Conservation (phyloP, 225 moss, liverwort and hornwort species). For the Climacium dendroides region DNA sequence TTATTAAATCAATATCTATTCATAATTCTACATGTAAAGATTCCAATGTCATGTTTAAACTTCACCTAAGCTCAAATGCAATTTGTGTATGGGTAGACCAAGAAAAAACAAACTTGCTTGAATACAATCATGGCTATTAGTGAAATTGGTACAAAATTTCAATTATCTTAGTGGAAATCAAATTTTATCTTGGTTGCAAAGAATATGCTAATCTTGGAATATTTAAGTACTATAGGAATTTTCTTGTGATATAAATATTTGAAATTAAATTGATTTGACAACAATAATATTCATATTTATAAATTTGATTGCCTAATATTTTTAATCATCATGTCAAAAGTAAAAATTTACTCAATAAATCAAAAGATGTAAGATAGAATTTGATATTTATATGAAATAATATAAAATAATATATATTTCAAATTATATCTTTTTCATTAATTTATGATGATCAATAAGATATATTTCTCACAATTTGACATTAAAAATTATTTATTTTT, state of each 20-base stretch:
- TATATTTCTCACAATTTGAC: not conserved
- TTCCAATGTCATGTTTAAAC: not conserved
- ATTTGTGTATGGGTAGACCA: no score
- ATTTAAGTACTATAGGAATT: not conserved
- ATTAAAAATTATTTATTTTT: not conserved
- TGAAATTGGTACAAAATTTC: not conserved
- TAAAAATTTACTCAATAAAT: no score
- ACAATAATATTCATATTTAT: no score
- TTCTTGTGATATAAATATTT: not conserved
- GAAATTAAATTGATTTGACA: not conserved
- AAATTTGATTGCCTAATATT: not conserved
- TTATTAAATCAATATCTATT: not conserved
- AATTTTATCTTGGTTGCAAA: not conserved
- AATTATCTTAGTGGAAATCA: not conserved
- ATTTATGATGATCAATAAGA: not conserved
- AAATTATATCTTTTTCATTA: not conserved
- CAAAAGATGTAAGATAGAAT: not conserved
- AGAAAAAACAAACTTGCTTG: not conserved
- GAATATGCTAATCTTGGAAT: not conserved
- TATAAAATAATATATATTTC: not conserved
- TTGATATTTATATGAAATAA: not conserved
- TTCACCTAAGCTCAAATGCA: fast-evolving
- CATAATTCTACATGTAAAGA: not conserved
- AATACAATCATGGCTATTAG: not conserved
- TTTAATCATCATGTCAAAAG: not conserved